phyloP scores from a whole-genome alignment of 169 alveolate species.

The Eimeria acervulina region DNA sequence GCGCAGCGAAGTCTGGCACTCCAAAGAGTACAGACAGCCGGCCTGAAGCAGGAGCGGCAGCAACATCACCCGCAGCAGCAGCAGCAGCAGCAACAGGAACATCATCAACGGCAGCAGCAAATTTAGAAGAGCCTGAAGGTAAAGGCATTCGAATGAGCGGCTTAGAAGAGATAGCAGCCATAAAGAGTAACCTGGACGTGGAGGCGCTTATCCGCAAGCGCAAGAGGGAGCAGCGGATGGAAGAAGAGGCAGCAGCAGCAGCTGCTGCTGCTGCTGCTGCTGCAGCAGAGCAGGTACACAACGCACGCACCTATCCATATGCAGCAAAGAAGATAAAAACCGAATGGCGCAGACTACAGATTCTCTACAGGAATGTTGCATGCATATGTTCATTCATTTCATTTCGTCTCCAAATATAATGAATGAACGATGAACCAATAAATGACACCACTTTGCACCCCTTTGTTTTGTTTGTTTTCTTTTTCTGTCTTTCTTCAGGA shows the following conservation, averaged over 20 bases:
- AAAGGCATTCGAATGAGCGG: constrained; percentile 37
- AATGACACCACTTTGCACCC: too few species aligned
- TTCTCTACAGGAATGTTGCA: too few species aligned
- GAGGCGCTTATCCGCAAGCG: constrained; percentile 37
- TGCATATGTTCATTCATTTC: too few species aligned
- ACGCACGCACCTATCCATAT: neutral
- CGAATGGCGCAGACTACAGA: neutral
- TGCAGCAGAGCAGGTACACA: constrained; percentile 12
- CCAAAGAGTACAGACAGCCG: neutral
- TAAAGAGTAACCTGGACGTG: neutral
- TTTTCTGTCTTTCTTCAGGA: neutral
- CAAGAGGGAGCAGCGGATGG: constrained; percentile 62
- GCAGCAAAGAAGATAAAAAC: neutral
- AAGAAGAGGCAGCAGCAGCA: constrained; percentile 48
- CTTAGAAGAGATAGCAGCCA: constrained; percentile 39
- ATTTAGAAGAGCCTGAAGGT: neutral
- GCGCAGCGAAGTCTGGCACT: neutral
- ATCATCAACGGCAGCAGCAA: constrained; percentile 16
- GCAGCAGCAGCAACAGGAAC: constrained; percentile 12
- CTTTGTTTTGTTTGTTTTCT: neutral
- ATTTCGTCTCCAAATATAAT: too few species aligned
- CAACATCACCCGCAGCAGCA: neutral
- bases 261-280: constrained; percentile 75
- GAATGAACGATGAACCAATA: too few species aligned
- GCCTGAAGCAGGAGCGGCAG: neutral